phyloP scores from a whole-genome alignment of 1,284 basidiomycete genomes.

The Papiliotrema nemorosa region DNA sequence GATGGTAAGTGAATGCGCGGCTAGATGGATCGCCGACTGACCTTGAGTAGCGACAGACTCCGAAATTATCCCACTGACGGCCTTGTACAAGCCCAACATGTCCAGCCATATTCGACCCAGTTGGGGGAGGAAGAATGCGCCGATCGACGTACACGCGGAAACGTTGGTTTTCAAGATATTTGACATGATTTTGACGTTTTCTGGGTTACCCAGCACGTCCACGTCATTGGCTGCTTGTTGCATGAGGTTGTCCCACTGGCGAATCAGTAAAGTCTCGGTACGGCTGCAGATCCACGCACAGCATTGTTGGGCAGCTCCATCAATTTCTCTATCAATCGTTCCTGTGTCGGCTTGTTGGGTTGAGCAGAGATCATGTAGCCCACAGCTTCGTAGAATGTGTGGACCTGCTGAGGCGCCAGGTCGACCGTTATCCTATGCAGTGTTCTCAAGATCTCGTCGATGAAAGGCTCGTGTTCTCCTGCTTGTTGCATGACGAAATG shows the following conservation, averaged over 20 bases:
- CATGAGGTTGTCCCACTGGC: conserved; percentile 95
- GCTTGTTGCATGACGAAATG: conserved; percentile 99
- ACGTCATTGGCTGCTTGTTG: conserved; percentile 88
- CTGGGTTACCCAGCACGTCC: conserved; percentile 83
- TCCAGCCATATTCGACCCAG: conserved; percentile 95
- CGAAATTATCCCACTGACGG: conserved; percentile 95
- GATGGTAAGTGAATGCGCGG: conserved; percentile 7
- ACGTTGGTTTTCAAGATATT: conserved; percentile 99
- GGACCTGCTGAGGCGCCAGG: conserved; percentile 90
- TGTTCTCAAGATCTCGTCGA: conserved; percentile 92
- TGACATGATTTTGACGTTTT: conserved; percentile 95
- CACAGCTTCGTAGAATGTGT: conserved; percentile 96
- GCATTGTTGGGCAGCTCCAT: conserved; percentile 98
- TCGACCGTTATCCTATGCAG: conserved; percentile 95
- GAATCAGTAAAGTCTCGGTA: neutral
- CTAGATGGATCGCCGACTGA: conserved; percentile 41
- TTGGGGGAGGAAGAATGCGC: conserved; percentile 94
- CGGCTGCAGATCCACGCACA: conserved; percentile 52
- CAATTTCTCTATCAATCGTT: conserved; percentile 87
- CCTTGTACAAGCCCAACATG: conserved; percentile 97
- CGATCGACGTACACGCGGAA: conserved; percentile 94
- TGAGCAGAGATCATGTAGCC: conserved; percentile 99
- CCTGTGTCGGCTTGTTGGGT: conserved; percentile 95
- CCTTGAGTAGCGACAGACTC: conserved; percentile 86
- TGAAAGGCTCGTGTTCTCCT: conserved; percentile 94